phyloP scores from a whole-genome alignment of 805 yeast genomes.

The Saccharomycopsis guyanensis region DNA sequence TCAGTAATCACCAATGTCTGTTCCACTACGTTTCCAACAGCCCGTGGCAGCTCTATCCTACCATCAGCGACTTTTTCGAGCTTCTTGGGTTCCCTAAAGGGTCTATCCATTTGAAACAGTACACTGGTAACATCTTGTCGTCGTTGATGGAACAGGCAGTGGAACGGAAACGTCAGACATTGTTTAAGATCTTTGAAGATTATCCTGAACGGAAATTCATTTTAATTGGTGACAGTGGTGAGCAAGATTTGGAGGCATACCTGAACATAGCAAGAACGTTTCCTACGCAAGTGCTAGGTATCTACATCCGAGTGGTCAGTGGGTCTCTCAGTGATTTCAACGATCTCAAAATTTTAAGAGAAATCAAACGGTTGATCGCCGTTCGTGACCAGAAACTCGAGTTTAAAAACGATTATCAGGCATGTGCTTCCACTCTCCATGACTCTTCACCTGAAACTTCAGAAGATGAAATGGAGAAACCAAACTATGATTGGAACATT shows the following conservation, averaged over 20 bases:
- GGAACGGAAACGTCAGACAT: slow-evolving; percentile 64
- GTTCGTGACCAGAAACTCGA: slow-evolving; percentile 3
- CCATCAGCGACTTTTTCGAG: slow-evolving; percentile 44
- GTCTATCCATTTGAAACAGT: slow-evolving; percentile 81
- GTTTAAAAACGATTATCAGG: slow-evolving; percentile 6
- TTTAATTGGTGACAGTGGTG: slow-evolving; percentile 93
- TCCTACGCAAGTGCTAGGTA: slow-evolving; percentile 62
- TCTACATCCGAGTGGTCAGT: slow-evolving; percentile 73
- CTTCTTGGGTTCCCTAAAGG: slow-evolving; percentile 62
- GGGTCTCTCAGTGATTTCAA: slow-evolving; percentile 56
- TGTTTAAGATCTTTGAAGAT: slow-evolving; percentile 57
- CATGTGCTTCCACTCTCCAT: slow-evolving; percentile 3
- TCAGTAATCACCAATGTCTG: slow-evolving; percentile 40
- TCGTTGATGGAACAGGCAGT: slow-evolving; percentile 84
- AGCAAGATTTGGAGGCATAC: slow-evolving; percentile 90
- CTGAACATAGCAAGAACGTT: slow-evolving; percentile 51
- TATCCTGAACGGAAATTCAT: slow-evolving; percentile 74
- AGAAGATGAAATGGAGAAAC: slow-evolving; percentile 19
- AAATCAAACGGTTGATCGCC: slow-evolving; percentile 10
- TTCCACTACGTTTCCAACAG: slow-evolving; percentile 94
- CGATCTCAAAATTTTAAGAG: slow-evolving; percentile 21
- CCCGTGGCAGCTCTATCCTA: slow-evolving; percentile 80
- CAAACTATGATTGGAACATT: slow-evolving; percentile 21
- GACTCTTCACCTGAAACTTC: slow-evolving; percentile 18
- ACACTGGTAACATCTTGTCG: slow-evolving; percentile 70